Evolutionary conservation across 805 yeast genomes (phyloP), one percentile per base, ranked within the genome.

Genomic region (Candida odintsovae): DNA sequence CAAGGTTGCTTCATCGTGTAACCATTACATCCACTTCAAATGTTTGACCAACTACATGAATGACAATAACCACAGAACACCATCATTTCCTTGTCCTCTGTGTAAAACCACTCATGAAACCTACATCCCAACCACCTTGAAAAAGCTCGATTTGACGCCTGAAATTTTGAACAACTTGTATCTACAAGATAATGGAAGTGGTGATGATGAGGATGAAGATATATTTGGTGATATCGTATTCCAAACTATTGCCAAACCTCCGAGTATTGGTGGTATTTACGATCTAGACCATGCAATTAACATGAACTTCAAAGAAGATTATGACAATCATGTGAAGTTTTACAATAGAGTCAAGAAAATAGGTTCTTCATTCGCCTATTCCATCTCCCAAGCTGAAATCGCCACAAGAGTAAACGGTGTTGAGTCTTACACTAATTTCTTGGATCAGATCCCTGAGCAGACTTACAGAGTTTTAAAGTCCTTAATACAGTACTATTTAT

Each of bases 1-100:
- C 10, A 36, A 29, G 4, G 50, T 50, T n/a, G 46, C 50, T 2
- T 38, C 55, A 10, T 88, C 96, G 33, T 94, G 99, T 68, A 95
- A 96, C 16, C 99, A 94, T 65, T 88, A 92, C 9, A 83, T 94
- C 79, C 99, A 94, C 63, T 80, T 75, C 53, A 71, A 73, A 18
- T 94, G 99, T 64, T 87, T 84, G 62, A 63, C 74, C 47, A 81
- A 83, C 45, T 83, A 78, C 59, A 64, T 81, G 78, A 51, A 81
- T 84, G 36, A 72, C 86, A 63, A 86, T 79, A 50, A 71, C 51
- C 62, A 71, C 3, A 75, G 76, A 10, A 76, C 77, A 23, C 75
- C 77, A 19, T 90, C 86, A 51, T 88, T 89, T 56, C 67, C 88
- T n/a, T 94, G 99, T 62, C 98, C 99, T 0, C 72, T 94, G 38